A percentile compares a stretch with the other conserved stretches of the same genome.
phyloP scores from a whole-genome alignment of 2,329 filamentous ascomycete species.

The Calonectria montana region DNA sequence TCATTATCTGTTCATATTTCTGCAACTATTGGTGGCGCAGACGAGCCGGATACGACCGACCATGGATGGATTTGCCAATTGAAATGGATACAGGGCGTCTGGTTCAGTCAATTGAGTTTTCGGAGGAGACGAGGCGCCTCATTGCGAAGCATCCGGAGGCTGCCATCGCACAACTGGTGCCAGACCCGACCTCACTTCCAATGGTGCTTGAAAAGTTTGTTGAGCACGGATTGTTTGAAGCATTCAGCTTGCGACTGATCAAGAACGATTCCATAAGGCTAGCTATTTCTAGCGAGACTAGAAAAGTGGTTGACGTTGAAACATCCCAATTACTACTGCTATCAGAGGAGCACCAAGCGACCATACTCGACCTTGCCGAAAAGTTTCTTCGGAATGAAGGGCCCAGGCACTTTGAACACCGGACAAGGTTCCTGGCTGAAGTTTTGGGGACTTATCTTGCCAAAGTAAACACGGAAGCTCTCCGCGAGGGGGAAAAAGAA shows the following conservation, averaged over 20 bases:
- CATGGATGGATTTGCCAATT: conserved; percentile 7
- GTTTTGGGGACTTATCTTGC: conserved; percentile 27
- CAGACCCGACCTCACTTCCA: neutral
- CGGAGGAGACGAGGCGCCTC: conserved; percentile 15
- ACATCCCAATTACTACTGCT: neutral
- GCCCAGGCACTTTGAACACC: conserved; percentile 16
- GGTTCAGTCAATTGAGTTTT: conserved; percentile 19
- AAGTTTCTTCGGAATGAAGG: conserved; percentile 25
- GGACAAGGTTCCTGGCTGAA: conserved; percentile 33
- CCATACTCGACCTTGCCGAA: conserved; percentile 10
- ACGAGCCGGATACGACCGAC: conserved; percentile 55
- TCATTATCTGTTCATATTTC: conserved; percentile 57
- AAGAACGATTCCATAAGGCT: neutral
- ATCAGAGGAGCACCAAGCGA: conserved; percentile 15
- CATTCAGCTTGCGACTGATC: conserved; percentile 25
- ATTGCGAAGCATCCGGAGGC: conserved; percentile 17
- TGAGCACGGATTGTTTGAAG: conserved; percentile 33
- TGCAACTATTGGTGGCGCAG: conserved; percentile 62
- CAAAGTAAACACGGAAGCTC: neutral
- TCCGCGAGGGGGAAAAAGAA: neutral
- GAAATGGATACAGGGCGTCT: conserved; percentile 9
- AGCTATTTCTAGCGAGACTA: neutral
- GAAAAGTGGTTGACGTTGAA: neutral
- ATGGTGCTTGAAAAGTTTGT: conserved; percentile 24
- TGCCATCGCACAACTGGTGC: conserved; percentile 13